These are phyloP conservation scores for Naganishia sp. DNA, from an alignment of 1,284 basidiomycete genomes.

Conservation along the genomic window DNA sequence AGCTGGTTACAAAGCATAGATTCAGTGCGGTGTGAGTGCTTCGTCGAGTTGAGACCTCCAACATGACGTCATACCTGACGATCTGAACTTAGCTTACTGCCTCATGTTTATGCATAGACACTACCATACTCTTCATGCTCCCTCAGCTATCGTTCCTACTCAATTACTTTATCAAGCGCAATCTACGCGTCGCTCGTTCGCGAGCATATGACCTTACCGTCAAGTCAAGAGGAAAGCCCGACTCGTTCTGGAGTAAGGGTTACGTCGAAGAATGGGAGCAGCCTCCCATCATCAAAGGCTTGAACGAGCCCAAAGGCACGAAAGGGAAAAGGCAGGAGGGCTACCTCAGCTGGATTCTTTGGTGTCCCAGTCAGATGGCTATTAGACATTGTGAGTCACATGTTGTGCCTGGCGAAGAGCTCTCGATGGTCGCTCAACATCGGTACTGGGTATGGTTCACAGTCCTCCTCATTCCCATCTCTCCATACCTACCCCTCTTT, in stretches of 20 bases:
- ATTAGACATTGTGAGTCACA: constrained; percentile 58
- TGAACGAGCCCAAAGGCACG: constrained; percentile 36
- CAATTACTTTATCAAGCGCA: constrained; percentile 73
- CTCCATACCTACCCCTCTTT: constrained; percentile 66
- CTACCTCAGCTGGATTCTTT: constrained; percentile 54
- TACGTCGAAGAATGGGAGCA: constrained; percentile 84
- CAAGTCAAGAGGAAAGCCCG: constrained; percentile 70
- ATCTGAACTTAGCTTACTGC: neutral
- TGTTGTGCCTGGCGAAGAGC: neutral
- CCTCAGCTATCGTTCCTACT: constrained; percentile 72
- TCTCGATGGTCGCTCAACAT: neutral
- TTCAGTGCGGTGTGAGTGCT: constrained; percentile 31
- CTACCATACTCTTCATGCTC: constrained; percentile 69
- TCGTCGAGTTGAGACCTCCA: neutral
- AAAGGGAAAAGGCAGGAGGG: constrained; percentile 43
- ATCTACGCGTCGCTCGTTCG: constrained; percentile 72
- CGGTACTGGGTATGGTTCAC: constrained; percentile 1
- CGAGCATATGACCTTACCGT: constrained; percentile 74
- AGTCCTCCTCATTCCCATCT: constrained; percentile 70
- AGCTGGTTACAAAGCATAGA: constrained; percentile 31
- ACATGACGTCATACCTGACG: constrained; percentile 12
- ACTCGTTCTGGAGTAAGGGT: constrained; percentile 74
- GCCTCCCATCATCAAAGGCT: constrained; percentile 59
- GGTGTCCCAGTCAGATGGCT: constrained; percentile 60
- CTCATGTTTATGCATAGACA: constrained; percentile 59